These are phyloP conservation scores for Stenogyne calaminthoides DNA, from an alignment of 305 asterid species.

Conservation along the genomic window DNA sequence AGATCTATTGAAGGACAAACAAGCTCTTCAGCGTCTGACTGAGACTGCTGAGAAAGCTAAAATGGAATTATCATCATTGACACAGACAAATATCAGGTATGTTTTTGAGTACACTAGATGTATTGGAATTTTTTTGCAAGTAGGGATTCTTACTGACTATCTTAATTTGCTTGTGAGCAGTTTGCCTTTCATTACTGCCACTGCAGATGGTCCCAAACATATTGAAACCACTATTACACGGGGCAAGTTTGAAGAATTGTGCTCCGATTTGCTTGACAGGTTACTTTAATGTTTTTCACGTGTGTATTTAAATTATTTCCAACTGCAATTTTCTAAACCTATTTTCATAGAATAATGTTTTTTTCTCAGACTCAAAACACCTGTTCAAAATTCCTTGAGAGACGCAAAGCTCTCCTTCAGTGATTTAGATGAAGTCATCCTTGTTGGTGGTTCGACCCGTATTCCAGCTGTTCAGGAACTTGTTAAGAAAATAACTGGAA, in stretches of 20 bases:
- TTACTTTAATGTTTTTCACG: not conserved
- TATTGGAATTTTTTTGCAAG: not conserved
- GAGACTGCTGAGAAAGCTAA: constrained; percentile 96
- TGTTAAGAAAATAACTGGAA: constrained; percentile 85
- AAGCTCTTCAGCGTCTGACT: constrained; percentile 93
- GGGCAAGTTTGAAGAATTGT: constrained; percentile 84
- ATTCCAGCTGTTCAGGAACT: constrained; percentile 96
- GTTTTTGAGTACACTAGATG: constrained; percentile 1
- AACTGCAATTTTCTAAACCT: not conserved
- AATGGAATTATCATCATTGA: constrained; percentile 85
- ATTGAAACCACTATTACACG: constrained; percentile 87
- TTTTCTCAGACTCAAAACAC: constrained; percentile 67
- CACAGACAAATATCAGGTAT: constrained; percentile 81
- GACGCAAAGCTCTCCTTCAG: constrained; percentile 91
- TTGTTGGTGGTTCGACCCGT: constrained; percentile 96
- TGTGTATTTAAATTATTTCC: not conserved
- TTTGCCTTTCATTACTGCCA: constrained; percentile 95
- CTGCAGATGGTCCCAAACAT: constrained; percentile 95
- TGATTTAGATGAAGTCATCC: constrained; percentile 86
- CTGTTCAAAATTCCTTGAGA: constrained; percentile 83
- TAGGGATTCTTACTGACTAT: constrained; percentile 11
- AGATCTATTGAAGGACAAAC: constrained; percentile 88
- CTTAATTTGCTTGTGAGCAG: constrained; percentile 34
- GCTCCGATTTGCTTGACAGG: constrained; percentile 96
- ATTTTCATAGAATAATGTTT: not conserved